Evolutionary conservation across 2,329 filamentous ascomycete genomes (phyloP).

Genomic region (Sordariomycetes sp.): DNA sequence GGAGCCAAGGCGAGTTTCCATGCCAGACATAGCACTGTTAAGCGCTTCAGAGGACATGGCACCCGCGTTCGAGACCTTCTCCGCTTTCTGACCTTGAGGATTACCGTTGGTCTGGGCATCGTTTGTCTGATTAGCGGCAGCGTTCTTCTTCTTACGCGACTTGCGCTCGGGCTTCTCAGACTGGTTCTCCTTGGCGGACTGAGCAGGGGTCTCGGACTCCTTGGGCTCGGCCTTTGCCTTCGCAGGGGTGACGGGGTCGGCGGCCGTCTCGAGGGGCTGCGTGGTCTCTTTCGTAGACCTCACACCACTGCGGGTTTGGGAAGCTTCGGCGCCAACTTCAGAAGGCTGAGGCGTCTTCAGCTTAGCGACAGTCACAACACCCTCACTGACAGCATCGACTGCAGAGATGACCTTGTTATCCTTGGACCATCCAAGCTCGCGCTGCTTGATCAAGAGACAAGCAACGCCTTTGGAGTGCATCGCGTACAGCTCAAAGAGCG

Average conservation of each 20-base stretch:
- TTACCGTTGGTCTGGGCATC: constrained; percentile 37
- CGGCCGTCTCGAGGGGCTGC: constrained; percentile 19
- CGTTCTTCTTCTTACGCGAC: constrained; percentile 59
- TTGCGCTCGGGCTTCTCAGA: constrained; percentile 55
- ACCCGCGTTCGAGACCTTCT: constrained; percentile 6
- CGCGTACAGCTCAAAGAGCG: constrained; percentile 88
- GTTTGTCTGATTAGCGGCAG: constrained; percentile 23
- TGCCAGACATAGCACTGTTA: constrained; percentile 42
- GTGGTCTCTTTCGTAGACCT: constrained; percentile 25
- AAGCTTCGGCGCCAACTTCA: constrained; percentile 19
- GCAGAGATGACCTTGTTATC: constrained; percentile 80
- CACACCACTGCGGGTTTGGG: constrained; percentile 24
- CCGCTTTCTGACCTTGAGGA: constrained; percentile 6
- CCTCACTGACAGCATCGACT: constrained; percentile 66
- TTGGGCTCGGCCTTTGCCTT: constrained; percentile 35
- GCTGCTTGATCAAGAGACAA: constrained; percentile 74
- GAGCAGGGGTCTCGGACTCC: constrained; percentile 34
- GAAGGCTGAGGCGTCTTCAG: constrained; percentile 44
- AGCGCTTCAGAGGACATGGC: constrained; percentile 35
- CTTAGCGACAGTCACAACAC: constrained; percentile 65
- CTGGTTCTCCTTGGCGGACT: constrained; percentile 24
- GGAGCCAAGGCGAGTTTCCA: constrained; percentile 40
- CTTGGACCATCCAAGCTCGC: constrained; percentile 83
- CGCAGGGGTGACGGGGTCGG: constrained; percentile 20
- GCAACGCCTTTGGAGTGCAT: constrained; percentile 98